phyloP scores from a whole-genome alignment of 371 early-diverging fungal genomes.

The Zychaea mexicana region DNA sequence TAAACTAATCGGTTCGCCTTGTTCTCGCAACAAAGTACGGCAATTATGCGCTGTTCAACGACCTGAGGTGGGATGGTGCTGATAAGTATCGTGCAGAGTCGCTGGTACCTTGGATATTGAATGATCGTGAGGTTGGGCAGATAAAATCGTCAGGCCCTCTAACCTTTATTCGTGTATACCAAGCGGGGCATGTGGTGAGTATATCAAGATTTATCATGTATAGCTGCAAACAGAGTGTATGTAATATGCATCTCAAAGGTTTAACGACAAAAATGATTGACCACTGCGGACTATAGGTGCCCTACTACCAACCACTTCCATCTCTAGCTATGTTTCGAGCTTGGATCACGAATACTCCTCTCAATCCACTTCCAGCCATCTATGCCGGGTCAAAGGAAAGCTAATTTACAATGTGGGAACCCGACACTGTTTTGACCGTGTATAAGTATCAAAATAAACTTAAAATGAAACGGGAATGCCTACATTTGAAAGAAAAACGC shows the following conservation, averaged over 20 bases:
- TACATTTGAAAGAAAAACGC: too few species aligned
- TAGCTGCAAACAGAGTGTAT: too few species aligned
- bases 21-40: conserved; percentile 72
- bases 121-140: conserved; percentile 63
- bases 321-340: conserved; percentile 54
- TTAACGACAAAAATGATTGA: too few species aligned
- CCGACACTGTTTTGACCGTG: too few species aligned
- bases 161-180: conserved; percentile 80
- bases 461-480: too few species aligned
- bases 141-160: conserved; percentile 64
- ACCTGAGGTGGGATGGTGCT: conserved; percentile 76
- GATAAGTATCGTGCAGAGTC: conserved; percentile 50
- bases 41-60: conserved; percentile 82
- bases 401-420: too few species aligned
- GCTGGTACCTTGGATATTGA: conserved; percentile 14
- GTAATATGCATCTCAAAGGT: too few species aligned
- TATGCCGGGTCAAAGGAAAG: not conserved
- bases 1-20: too few species aligned
- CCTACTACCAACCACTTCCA: conserved; percentile 61
- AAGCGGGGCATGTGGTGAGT: conserved; percentile 84
- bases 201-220: too few species aligned
- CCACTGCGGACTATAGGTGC: too few species aligned
- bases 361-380: not conserved
- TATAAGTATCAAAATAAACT: too few species aligned
- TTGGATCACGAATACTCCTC: conserved; percentile 36